Evolutionary conservation across 2,329 filamentous ascomycete genomes (phyloP).

Genomic region (Helotiales sp.): DNA sequence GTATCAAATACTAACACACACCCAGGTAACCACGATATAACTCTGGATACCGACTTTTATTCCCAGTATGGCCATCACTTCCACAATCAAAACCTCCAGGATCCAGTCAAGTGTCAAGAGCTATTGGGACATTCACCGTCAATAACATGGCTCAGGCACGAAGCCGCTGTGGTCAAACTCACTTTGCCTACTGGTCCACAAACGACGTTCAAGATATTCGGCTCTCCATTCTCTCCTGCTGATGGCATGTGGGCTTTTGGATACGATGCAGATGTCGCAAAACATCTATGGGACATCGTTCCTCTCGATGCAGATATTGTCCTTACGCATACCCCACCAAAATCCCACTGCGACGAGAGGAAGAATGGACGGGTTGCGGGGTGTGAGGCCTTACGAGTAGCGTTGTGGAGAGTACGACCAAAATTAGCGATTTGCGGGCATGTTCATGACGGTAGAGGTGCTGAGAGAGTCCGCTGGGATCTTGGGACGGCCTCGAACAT

Average conservation of each 20-base stretch:
- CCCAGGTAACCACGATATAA: slow-evolving; percentile 76
- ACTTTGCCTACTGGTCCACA: slow-evolving; percentile 57
- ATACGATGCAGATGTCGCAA: slow-evolving; percentile 53
- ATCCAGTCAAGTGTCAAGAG: slow-evolving; percentile 56
- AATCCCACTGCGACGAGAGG: slow-evolving; percentile 60
- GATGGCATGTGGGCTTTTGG: slow-evolving; percentile 69
- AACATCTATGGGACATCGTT: slow-evolving; percentile 63
- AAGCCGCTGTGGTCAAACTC: slow-evolving; percentile 59
- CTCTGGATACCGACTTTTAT: slow-evolving; percentile 69
- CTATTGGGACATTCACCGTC: slow-evolving; percentile 52
- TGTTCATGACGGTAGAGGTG: slow-evolving; percentile 71
- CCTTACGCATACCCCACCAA: slow-evolving; percentile 72
- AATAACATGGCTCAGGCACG: slow-evolving; percentile 69
- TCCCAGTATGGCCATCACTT: slow-evolving; percentile 56
- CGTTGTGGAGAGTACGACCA: slow-evolving; percentile 66
- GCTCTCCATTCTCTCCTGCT: slow-evolving; percentile 68
- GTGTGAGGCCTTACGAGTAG: slow-evolving; percentile 62
- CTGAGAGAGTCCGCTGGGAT: slow-evolving; percentile 66
- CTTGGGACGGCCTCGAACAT: slow-evolving; percentile 46
- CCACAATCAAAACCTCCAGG: slow-evolving; percentile 61
- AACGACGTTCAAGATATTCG: slow-evolving; percentile 70
- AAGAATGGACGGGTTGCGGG: slow-evolving; percentile 52
- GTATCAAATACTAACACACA: background rate
- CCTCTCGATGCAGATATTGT: slow-evolving; percentile 68
- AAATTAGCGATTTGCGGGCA: slow-evolving; percentile 73